Conservation (phyloP, 495 filamentous ascomycete species). For the Entonaema liquescens region DNA sequence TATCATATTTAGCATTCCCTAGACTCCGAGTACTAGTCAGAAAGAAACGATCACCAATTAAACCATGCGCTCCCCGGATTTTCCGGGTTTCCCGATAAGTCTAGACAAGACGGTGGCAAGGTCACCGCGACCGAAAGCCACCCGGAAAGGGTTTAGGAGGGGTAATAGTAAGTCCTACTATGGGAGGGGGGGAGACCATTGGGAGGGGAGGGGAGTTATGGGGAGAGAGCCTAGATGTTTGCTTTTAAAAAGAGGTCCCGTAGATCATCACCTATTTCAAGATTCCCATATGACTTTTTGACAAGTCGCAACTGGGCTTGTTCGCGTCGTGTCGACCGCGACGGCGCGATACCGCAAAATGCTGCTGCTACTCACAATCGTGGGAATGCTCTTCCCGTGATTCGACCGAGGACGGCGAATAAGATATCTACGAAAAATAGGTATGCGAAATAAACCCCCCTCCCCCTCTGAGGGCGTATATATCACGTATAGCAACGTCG, state of each 20-base stretch:
- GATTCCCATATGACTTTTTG: constrained; percentile 32
- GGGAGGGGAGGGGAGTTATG: constrained; percentile 1
- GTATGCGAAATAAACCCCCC: too few species aligned
- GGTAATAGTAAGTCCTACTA: constrained; percentile 16
- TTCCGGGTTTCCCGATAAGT: constrained; percentile 31
- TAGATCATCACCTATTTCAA: constrained; percentile 34
- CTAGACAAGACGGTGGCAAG: constrained; percentile 26
- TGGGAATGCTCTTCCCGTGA: constrained; percentile 20
- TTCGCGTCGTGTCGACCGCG: constrained; percentile 21
- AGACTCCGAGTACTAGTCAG: constrained; percentile 26
- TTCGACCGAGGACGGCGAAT: constrained; percentile 29
- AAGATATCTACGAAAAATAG: constrained; percentile 8
- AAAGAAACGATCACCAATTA: constrained; percentile 20
- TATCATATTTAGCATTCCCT: constrained; percentile 14
- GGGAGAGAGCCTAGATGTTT: constrained; percentile 22
- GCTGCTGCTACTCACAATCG: constrained; percentile 11
- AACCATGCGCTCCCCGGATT: constrained; percentile 30
- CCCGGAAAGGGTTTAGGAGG: constrained; percentile 17
- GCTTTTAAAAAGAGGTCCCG: constrained; percentile 4
- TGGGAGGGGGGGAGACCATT: background rate
- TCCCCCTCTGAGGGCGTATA: constrained; percentile 3
- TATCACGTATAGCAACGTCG: constrained; percentile 12
- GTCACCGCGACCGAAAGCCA: constrained; percentile 24
- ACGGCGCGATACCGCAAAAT: constrained; percentile 33
- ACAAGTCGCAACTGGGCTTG: constrained; percentile 17